Percentiles rank a stretch among this genome's conserved stretches.
phyloP scores from a whole-genome alignment of 345 rosid species.

The Limnanthes douglasii region DNA sequence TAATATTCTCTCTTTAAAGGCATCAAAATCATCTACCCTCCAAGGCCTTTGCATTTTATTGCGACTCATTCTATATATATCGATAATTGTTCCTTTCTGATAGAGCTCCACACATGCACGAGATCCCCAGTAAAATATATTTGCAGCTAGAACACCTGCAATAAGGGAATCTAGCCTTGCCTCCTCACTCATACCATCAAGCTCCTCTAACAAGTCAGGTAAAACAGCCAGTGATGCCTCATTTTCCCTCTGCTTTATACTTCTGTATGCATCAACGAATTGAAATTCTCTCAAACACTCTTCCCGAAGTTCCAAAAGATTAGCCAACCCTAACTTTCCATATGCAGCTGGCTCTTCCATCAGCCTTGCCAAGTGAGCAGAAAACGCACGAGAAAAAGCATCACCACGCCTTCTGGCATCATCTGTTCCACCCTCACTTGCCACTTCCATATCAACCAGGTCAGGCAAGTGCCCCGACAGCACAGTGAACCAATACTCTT shows the following conservation, averaged over 20 bases:
- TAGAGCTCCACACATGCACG: constrained; percentile 98
- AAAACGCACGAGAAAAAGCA: constrained; percentile 97
- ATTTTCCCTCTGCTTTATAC: constrained; percentile 97
- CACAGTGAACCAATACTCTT: constrained; percentile 99
- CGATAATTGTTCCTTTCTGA: constrained; percentile 96
- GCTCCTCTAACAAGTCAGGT: constrained; percentile 75
- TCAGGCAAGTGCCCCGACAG: constrained; percentile 84
- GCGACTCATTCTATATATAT: constrained; percentile 98
- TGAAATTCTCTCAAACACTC: constrained; percentile 97
- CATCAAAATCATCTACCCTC: constrained; percentile 95
- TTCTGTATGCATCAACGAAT: constrained; percentile 87
- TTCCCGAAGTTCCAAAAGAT: constrained; percentile 96
- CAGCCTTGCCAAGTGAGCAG: constrained; percentile 98
- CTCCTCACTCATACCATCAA: constrained; percentile 87
- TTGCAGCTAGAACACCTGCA: constrained; percentile 97
- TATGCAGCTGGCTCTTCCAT: constrained; percentile 99
- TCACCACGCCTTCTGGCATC: constrained; percentile 97
- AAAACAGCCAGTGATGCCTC: constrained; percentile 98
- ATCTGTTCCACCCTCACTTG: constrained; percentile 98
- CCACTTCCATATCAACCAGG: constrained; percentile 98
- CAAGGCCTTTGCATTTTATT: constrained; percentile 98
- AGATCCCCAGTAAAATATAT: constrained; percentile 99
- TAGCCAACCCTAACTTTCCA: constrained; percentile 93
- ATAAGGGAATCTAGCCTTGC: constrained; percentile 73
- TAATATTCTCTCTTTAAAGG: constrained; percentile 77